phyloP scores from a whole-genome alignment of 179 eudicot species.

The Vitellaria paradoxa region DNA sequence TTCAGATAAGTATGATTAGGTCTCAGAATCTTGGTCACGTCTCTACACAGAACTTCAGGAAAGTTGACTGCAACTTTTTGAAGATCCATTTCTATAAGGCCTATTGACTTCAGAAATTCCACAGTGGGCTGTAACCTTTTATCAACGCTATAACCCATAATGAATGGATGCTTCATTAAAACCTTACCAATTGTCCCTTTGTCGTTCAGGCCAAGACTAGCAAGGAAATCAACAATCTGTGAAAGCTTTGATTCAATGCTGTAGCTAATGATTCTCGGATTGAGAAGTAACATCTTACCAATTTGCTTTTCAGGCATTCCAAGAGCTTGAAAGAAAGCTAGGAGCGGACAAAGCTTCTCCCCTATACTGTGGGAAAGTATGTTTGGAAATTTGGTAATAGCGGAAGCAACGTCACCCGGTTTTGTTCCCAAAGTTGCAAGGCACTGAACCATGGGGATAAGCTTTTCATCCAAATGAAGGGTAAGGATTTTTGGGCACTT shows the following conservation, averaged over 20 bases:
- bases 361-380: conserved; percentile 79
- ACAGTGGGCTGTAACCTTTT: conserved; percentile 77
- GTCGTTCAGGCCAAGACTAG: conserved; percentile 58
- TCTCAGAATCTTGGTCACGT: conserved; percentile 72
- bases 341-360: conserved; percentile 90
- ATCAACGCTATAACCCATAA: conserved; percentile 89
- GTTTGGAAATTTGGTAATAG: conserved; percentile 88
- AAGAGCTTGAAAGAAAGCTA: conserved; percentile 87
- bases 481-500: conserved; percentile 92
- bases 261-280: conserved; percentile 91
- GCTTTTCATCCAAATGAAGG: conserved; percentile 67
- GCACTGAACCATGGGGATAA: conserved; percentile 90
- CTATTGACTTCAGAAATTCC: conserved; percentile 68
- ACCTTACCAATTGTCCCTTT: conserved; percentile 82
- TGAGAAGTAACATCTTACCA: conserved; percentile 76
- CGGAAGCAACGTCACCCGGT: conserved; percentile 68
- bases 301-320: conserved; percentile 78
- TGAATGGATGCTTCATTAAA: conserved; percentile 71
- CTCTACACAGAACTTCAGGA: conserved; percentile 87
- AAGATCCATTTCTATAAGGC: conserved; percentile 62
- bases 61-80: conserved; percentile 63
- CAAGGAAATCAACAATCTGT: conserved; percentile 70
- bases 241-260: conserved; percentile 88
- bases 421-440: conserved; percentile 75
- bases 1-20: conserved; percentile 60